phyloP scores from a whole-genome alignment of 805 yeast species.

The Candida morakotiae region DNA sequence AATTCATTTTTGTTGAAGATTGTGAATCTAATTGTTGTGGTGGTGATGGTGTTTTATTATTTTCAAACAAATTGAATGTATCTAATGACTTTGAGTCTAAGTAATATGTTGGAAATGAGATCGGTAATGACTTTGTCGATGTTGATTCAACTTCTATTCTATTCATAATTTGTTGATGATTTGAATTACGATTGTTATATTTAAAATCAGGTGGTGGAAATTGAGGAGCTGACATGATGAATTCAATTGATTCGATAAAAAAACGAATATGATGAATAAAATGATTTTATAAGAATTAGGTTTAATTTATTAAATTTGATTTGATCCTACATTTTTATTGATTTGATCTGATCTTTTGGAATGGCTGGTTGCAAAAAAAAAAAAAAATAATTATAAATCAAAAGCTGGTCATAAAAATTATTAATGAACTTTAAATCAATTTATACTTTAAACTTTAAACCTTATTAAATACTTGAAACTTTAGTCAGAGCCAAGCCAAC shows the following conservation, averaged over 20 bases:
- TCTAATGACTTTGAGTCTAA: constrained; percentile 19
- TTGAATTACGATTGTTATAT: background rate
- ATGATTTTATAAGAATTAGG: background rate
- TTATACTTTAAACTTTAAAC: constrained; percentile 1
- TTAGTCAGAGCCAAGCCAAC: too few species aligned
- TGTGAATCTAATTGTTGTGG: background rate
- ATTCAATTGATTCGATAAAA: too few species aligned
- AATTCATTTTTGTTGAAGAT: background rate
- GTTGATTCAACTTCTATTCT: constrained; percentile 21
- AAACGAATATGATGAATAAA: background rate
- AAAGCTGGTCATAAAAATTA: background rate
- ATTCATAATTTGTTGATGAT: background rate
- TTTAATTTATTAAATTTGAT: too few species aligned
- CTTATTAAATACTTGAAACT: too few species aligned
- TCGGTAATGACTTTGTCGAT: constrained; percentile 24
- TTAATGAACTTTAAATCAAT: background rate
- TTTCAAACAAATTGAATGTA: constrained; percentile 19
- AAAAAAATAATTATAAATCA: background rate
- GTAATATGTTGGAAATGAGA: constrained; percentile 25
- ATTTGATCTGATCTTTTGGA: background rate
- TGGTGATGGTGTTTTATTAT: constrained; percentile 1
- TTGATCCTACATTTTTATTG: too few species aligned
- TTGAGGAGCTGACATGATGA: constrained; percentile 1
- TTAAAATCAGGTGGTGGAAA: background rate
- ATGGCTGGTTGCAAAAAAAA: constrained; percentile 4